phyloP scores from a whole-genome alignment of 1,284 basidiomycete genomes.

The Trametes versicolor region DNA sequence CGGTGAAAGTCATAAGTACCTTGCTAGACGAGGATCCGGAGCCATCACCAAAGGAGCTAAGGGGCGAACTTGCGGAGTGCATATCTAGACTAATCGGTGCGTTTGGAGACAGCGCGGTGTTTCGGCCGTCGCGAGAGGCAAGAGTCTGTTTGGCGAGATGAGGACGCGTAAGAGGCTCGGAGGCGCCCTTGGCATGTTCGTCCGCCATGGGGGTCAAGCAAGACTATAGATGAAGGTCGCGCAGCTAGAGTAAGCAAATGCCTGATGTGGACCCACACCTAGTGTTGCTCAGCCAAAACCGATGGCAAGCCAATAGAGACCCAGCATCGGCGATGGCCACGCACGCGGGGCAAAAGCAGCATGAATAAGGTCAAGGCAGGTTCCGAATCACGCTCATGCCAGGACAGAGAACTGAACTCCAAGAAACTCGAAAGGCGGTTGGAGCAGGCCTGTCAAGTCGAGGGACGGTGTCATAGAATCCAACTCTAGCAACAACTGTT shows the following conservation, averaged over 20 bases:
- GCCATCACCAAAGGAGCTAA: constrained; percentile 1
- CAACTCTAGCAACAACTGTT: too few relatives aligned
- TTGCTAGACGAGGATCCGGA: constrained; percentile 21
- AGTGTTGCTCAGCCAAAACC: neutral
- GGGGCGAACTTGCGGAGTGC: neutral
- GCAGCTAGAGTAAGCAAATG: neutral
- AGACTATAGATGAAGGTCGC: neutral
- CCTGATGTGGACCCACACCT: neutral
- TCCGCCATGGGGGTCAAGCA: neutral
- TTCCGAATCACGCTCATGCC: too few relatives aligned
- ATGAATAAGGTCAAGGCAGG: too few relatives aligned
- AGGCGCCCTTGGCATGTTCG: neutral
- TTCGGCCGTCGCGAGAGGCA: neutral
- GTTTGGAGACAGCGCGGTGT: neutral
- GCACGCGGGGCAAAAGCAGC: too few relatives aligned
- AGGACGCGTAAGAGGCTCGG: neutral
- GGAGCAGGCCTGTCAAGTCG: too few relatives aligned
- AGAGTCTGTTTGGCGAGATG: neutral
- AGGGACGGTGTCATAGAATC: too few relatives aligned
- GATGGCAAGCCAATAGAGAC: neutral
- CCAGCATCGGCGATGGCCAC: neutral
- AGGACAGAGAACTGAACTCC: too few relatives aligned
- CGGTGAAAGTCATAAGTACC: constrained; percentile 1
- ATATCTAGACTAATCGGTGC: neutral
- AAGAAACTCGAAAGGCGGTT: too few relatives aligned